Percentiles rank a stretch among this genome's conserved stretches.
Evolutionary conservation across 257 asterid species (phyloP).

Genomic region (Plectranthus barbatus): DNA sequence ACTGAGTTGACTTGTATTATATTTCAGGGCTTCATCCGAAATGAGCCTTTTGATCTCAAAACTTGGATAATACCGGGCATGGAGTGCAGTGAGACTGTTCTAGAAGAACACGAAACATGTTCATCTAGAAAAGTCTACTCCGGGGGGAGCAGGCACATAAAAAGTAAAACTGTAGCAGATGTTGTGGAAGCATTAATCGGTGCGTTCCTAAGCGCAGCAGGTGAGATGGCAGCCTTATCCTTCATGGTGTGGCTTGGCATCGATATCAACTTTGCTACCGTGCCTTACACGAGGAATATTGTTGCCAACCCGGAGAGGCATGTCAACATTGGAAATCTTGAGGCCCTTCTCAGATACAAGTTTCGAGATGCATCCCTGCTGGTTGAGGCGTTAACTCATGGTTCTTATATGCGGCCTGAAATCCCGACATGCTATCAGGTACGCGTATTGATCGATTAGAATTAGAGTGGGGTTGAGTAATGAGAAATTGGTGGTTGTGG

Average conservation of each 20-base stretch:
- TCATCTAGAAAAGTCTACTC: constrained; percentile 28
- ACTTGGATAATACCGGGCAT: constrained; percentile 67
- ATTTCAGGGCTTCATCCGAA: constrained; percentile 66
- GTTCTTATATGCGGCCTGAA: constrained; percentile 84
- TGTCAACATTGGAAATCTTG: constrained; percentile 35
- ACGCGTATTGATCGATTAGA: background rate
- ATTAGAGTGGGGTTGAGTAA: too few relatives aligned
- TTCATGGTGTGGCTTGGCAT: constrained; percentile 77
- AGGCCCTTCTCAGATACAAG: constrained; percentile 42
- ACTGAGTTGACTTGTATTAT: background rate
- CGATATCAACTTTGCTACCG: constrained; percentile 24
- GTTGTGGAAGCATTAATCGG: constrained; percentile 91
- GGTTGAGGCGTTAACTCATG: constrained; percentile 84
- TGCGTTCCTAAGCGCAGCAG: constrained; percentile 58
- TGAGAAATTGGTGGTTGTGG: too few relatives aligned
- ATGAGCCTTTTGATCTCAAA: constrained; percentile 61
- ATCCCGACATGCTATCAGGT: constrained; percentile 93
- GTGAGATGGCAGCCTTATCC: constrained; percentile 59
- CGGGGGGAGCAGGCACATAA: constrained; percentile 23
- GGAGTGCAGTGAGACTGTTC: constrained; percentile 11
- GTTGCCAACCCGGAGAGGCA: constrained; percentile 35
- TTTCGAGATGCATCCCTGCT: constrained; percentile 61
- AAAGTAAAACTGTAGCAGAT: constrained; percentile 60
- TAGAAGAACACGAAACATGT: constrained; percentile 27
- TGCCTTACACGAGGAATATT: constrained; percentile 37